These are phyloP conservation scores for Daldinia childiae DNA, from an alignment of 495 filamentous ascomycete genomes.

Conservation along the genomic window DNA sequence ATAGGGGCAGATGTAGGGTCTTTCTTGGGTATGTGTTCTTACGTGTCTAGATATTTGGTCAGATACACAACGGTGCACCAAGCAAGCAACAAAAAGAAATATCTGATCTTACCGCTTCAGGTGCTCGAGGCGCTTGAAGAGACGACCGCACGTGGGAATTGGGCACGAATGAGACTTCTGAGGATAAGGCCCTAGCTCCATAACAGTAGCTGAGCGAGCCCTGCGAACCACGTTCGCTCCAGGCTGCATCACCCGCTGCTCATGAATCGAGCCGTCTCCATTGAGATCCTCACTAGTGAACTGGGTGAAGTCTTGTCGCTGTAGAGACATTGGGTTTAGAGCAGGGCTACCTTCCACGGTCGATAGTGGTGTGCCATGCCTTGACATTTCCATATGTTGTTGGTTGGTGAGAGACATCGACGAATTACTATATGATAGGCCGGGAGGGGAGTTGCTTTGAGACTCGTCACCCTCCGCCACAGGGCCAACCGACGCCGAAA, in stretches of 20 bases:
- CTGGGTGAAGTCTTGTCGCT: constrained; percentile 72
- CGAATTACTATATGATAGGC: constrained; percentile 71
- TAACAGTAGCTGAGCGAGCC: constrained; percentile 93
- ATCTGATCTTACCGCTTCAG: constrained; percentile 87
- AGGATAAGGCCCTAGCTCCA: constrained; percentile 95
- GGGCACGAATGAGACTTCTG: constrained; percentile 98
- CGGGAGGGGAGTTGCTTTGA: constrained; percentile 73
- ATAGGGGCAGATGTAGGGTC: constrained; percentile 94
- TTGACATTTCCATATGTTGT: constrained; percentile 82
- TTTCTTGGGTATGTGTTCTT: constrained; percentile 98
- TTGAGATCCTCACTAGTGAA: constrained; percentile 71
- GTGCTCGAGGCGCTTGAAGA: constrained; percentile 99
- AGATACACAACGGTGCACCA: constrained; percentile 58
- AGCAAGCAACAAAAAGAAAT: constrained; percentile 58
- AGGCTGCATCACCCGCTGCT: constrained; percentile 70
- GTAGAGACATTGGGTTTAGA: constrained; percentile 71
- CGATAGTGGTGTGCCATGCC: constrained; percentile 86
- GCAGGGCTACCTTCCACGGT: constrained; percentile 80
- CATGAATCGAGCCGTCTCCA: constrained; percentile 66
- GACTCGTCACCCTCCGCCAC: constrained; percentile 80
- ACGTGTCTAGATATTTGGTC: constrained; percentile 85
- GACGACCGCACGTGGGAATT: constrained; percentile 95
- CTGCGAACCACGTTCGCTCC: constrained; percentile 79
- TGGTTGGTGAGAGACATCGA: constrained; percentile 62
- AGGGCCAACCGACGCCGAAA: constrained; percentile 88